These are phyloP conservation scores for Abelmoschus esculentus DNA, from an alignment of 345 rosid species.

Conservation along the genomic window DNA sequence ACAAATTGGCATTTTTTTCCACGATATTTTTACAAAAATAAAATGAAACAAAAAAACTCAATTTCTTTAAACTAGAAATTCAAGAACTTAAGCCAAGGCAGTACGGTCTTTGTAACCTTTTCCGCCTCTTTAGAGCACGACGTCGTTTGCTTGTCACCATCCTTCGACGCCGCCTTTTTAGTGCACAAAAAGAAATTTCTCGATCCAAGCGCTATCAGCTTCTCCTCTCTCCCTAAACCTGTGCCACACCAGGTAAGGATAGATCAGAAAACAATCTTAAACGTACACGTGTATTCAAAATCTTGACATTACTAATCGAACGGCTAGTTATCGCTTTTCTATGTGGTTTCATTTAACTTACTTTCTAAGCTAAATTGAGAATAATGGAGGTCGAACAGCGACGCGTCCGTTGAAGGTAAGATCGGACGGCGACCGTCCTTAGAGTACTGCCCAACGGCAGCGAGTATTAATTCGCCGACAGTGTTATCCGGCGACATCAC, in stretches of 20 bases:
- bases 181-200: constrained; percentile 77
- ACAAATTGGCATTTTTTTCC: not conserved
- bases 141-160: constrained; percentile 17
- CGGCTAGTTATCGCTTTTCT: not conserved
- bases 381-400: constrained; percentile 70
- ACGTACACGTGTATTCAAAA: not conserved
- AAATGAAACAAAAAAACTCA: not conserved
- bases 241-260: not conserved
- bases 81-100: constrained; percentile 71
- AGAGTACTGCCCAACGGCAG: constrained; percentile 43
- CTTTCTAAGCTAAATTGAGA: constrained; percentile 93
- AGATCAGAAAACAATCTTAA: not conserved
- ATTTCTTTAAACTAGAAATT: constrained; percentile 26
- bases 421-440: constrained; percentile 83
- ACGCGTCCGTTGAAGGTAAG: constrained; percentile 35
- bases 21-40: not conserved
- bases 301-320: not conserved
- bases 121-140: constrained; percentile 62
- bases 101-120: constrained; percentile 32
- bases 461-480: constrained; percentile 52
- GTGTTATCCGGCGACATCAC: constrained; percentile 57
- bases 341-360: constrained; percentile 20
- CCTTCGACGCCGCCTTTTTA: constrained; percentile 17
- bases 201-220: constrained; percentile 60
- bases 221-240: constrained; percentile 62